phyloP scores from a whole-genome alignment of 1,284 basidiomycete species.

The Singerocomus rubriflavus region DNA sequence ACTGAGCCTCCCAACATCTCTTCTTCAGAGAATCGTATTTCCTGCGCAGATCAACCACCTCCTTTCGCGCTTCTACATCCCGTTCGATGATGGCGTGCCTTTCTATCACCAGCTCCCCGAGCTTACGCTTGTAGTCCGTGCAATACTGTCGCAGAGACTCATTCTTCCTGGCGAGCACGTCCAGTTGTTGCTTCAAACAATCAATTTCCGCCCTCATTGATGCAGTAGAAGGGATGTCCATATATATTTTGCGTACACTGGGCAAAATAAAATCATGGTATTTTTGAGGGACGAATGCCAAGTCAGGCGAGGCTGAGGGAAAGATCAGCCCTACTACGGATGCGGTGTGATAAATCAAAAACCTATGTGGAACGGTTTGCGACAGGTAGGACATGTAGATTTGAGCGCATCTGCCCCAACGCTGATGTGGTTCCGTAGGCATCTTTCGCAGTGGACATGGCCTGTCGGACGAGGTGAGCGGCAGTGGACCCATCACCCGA shows the following conservation, averaged over 20 bases:
- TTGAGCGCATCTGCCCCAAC: conserved; percentile 39
- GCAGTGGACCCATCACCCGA: neutral
- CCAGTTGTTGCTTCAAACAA: conserved; percentile 36
- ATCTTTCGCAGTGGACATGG: conserved; percentile 59
- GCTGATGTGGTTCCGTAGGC: conserved; percentile 48
- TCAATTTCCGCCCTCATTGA: conserved; percentile 32
- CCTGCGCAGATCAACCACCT: conserved; percentile 29
- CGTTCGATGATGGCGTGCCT: conserved; percentile 35
- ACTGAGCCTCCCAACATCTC: conserved; percentile 14
- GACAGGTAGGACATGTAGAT: conserved; percentile 58
- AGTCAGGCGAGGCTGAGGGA: conserved; percentile 37
- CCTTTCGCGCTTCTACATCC: conserved; percentile 27
- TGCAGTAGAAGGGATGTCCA: conserved; percentile 38
- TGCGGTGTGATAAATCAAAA: conserved; percentile 2
- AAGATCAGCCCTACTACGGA: neutral
- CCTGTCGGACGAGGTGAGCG: conserved; percentile 36
- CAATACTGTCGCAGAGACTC: conserved; percentile 40
- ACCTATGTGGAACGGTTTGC: conserved; percentile 54
- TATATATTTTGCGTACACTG: conserved; percentile 53
- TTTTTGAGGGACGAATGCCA: conserved; percentile 53
- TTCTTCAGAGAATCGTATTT: conserved; percentile 29
- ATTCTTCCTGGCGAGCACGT: conserved; percentile 39
- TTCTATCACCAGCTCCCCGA: conserved; percentile 32
- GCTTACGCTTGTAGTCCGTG: conserved; percentile 34
- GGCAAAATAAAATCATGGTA: conserved; percentile 58